Evolutionary conservation across 2,329 filamentous ascomycete genomes (phyloP), one percentile per base, ranked within the genome.

Genomic region (Lomentospora prolificans): DNA sequence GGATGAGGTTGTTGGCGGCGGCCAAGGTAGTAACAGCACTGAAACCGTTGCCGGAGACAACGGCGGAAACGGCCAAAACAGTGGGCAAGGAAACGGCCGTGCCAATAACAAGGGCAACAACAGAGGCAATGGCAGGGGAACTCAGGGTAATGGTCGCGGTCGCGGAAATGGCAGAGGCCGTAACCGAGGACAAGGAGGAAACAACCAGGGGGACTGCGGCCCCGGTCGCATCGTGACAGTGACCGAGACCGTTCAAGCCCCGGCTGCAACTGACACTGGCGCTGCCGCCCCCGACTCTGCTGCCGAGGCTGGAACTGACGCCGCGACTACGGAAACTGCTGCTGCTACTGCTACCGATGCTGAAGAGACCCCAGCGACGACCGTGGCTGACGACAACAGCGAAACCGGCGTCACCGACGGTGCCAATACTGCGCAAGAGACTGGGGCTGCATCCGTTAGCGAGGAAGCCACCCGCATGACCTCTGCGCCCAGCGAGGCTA

Each of bases 91-190:
- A 5, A 50, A 55, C 27, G 46, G 14, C 9, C 36, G 55, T 3
- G 51, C 24, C 25, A 31, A 55, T 2, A 46, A 41, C 12, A 36
- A 46, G 9, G 36, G 46, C 1, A 39, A 50, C 1, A 39, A 22
- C 31, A 17, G 51, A 22, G 50, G 50, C 30, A 24, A 51, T 24
- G 48, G 48, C 27, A 14, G 41, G 24, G 52, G 44, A 22, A 36
- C 48, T 12, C 24, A 10, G 17, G 48, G 48, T 8, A 14, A 10
- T 14, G 48, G 48, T 14, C 48, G 25, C 1, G 48, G 25, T 4
- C 31, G 56, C 28, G 48, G 52, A 31, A 52, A 55, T 10, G 30
- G 28, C 22, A 51, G 41, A 27, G 54, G 56, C 31, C 25, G 57
- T 41, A 55, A 54, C 25, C 24, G 25, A 22, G 48, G 48, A 14